Conservation (phyloP, 2,329 filamentous ascomycete species). For the Podosphaera xanthii region DNA sequence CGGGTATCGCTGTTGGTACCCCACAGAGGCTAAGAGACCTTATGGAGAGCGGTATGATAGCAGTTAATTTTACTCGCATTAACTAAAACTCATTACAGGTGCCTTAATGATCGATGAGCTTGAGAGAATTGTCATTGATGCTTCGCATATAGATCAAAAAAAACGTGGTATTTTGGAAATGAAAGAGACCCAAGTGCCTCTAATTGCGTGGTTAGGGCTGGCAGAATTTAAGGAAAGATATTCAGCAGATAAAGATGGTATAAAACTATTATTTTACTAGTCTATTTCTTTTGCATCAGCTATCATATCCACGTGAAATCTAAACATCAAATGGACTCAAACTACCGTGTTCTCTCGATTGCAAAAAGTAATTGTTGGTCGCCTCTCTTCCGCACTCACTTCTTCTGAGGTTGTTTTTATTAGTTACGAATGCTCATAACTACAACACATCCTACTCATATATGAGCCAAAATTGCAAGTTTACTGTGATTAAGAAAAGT, state of each 20-base stretch:
- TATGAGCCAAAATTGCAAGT: too few relatives aligned
- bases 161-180: conserved; percentile 87
- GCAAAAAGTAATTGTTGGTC: too few relatives aligned
- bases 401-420: too few relatives aligned
- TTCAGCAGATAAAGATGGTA: conserved; percentile 27
- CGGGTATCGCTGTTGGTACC: conserved; percentile 77
- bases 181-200: conserved; percentile 69
- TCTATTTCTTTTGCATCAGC: not conserved
- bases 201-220: conserved; percentile 50
- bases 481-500: too few relatives aligned
- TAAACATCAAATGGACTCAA: too few relatives aligned
- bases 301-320: too few relatives aligned
- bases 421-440: too few relatives aligned
- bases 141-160: conserved; percentile 84
- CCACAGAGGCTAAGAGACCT: conserved; percentile 64
- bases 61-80: not conserved
- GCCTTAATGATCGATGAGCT: conserved; percentile 48
- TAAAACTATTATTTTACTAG: conserved; percentile 44
- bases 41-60: conserved; percentile 48
- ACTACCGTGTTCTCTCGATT: too few relatives aligned
- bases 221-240: conserved; percentile 52
- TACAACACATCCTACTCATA: too few relatives aligned
- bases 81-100: conserved; percentile 22
- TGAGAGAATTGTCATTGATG: conserved; percentile 67
- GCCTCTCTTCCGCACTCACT: too few relatives aligned